These are phyloP conservation scores for Neckera pumila DNA, from an alignment of 225 moss, liverwort and hornwort species.

Conservation along the genomic window DNA sequence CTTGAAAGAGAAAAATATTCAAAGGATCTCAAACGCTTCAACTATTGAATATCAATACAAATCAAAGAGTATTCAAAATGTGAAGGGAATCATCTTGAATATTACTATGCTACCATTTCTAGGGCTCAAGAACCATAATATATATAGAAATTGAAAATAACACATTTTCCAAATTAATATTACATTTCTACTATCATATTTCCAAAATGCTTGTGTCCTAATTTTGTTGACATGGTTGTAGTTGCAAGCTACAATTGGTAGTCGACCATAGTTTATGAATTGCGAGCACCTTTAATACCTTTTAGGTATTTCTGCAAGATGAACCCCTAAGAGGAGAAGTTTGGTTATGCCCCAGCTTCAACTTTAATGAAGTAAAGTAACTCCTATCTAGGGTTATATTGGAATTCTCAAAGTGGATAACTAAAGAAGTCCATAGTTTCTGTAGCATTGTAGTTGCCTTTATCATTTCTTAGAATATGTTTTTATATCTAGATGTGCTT, in stretches of 20 bases:
- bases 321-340: accelerated
- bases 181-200: neutral
- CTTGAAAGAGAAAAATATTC: accelerated
- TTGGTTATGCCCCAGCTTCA: neutral
- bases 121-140: neutral
- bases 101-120: neutral
- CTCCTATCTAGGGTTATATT: no score
- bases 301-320: accelerated
- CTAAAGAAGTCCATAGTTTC: neutral
- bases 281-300: neutral
- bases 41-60: neutral
- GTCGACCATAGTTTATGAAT: neutral
- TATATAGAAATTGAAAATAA: neutral
- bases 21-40: neutral
- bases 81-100: accelerated
- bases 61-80: neutral
- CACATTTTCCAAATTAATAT: neutral
- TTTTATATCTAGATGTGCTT: neutral
- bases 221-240: neutral
- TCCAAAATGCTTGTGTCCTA: accelerated
- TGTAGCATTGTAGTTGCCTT: accelerated
- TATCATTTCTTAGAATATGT: neutral
- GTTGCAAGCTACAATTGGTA: neutral
- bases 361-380: no score
- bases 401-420: no score